phyloP scores from a whole-genome alignment of 805 yeast genomes.

The Candida michaelii region DNA sequence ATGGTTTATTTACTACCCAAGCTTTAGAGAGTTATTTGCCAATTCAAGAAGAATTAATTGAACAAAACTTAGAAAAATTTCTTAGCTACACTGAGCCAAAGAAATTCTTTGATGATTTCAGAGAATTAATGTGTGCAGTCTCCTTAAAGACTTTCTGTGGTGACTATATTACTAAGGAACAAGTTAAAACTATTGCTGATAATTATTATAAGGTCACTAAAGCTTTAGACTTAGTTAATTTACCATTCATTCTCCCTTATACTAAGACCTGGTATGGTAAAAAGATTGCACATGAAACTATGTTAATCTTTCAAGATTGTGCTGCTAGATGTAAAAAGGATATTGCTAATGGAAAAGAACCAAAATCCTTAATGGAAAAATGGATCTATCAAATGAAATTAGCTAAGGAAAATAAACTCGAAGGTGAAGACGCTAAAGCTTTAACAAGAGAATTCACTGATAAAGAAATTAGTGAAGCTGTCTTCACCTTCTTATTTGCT shows the following conservation, averaged over 20 bases:
- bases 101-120: conserved; percentile 86
- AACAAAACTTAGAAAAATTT: conserved; percentile 71
- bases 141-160: conserved; percentile 95
- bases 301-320: conserved; percentile 86
- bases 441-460: conserved; percentile 80
- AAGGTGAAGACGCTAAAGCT: conserved; percentile 53
- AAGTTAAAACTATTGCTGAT: conserved; percentile 84
- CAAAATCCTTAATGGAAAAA: conserved; percentile 90
- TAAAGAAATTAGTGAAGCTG: conserved; percentile 92
- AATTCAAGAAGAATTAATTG: conserved; percentile 80
- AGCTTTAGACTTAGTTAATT: conserved; percentile 94
- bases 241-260: conserved; percentile 93
- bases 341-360: conserved; percentile 73
- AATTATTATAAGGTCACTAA: conserved; percentile 91
- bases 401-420: conserved; percentile 54
- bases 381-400: conserved; percentile 88
- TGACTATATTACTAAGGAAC: conserved; percentile 87
- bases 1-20: conserved; percentile 80
- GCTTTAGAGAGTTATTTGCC: conserved; percentile 87
- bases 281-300: conserved; percentile 87
- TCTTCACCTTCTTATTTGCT: conserved; percentile 95
- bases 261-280: conserved; percentile 98
- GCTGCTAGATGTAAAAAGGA: conserved; percentile 84
- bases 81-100: conserved; percentile 62
- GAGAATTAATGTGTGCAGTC: conserved; percentile 94